Evolutionary conservation across 2,329 filamentous ascomycete genomes (phyloP).

Genomic region (Grosmannia clavigera): DNA sequence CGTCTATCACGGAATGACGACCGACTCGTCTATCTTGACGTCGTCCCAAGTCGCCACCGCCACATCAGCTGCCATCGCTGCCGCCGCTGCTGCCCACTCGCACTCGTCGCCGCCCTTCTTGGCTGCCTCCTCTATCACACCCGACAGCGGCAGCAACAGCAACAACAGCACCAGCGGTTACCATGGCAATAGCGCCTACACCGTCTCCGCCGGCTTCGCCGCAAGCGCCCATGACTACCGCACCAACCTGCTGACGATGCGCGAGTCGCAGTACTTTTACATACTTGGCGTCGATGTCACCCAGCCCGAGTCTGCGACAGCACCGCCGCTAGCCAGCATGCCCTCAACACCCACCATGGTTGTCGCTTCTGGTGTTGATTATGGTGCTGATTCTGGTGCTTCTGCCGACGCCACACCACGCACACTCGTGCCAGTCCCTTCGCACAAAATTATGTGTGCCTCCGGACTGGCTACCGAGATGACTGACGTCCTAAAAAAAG

Average conservation of each 20-base stretch:
- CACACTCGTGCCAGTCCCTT: not conserved
- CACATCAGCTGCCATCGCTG: not conserved
- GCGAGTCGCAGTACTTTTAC: constrained; percentile 6
- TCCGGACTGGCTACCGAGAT: not conserved
- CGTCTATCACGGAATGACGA: too few relatives aligned
- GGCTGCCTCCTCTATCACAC: not conserved
- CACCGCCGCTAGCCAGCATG: too few relatives aligned
- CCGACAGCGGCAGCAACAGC: not conserved
- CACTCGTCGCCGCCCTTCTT: not conserved
- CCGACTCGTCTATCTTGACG: not conserved
- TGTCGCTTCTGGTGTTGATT: not conserved
- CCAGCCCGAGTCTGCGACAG: not conserved
- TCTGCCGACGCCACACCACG: not conserved
- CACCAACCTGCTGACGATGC: not conserved
- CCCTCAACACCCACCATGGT: too few relatives aligned
- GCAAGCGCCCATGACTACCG: not conserved
- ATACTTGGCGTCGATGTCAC: constrained; percentile 2
- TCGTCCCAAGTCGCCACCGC: not conserved
- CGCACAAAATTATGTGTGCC: not conserved
- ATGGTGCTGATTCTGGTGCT: not conserved
- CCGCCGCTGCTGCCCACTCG: not conserved
- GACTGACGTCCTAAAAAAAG: too few relatives aligned
- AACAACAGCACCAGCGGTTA: not conserved
- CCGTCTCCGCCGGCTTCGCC: not conserved
- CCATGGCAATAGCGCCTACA: too few relatives aligned